Base-by-base conservation (phyloP, 345 rosid genomes). In the Corchorus olitorius region DNA sequence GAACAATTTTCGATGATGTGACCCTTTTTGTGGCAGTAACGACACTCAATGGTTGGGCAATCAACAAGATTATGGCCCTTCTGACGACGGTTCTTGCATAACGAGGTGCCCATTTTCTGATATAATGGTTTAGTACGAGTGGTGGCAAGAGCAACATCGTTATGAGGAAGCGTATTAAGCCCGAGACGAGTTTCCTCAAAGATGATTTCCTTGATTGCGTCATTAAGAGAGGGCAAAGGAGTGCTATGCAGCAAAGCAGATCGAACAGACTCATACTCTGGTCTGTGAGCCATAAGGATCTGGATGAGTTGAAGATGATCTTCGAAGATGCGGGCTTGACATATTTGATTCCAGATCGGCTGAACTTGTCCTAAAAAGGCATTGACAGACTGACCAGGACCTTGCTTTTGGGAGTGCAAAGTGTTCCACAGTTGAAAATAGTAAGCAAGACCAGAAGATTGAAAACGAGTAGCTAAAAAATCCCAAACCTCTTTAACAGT, bases 241-340 rank as follows among this genome's bases (percentile, higher is more conserved):
- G 14, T 55, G 4, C 60, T 0, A 12, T 55, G 60, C 60, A 55
- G 13, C 13, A 55, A 55, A 4, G 60, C 14, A 8, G 10, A 17
- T 14, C 4, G 60, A 7, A 55, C 60, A 55, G 1, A 17, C 19
- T 55, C 60, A 12, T 55, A 3, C 60, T 55, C 60, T 14, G 60
- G 60, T 4, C 13, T 5, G 45, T 73, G 81, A 65, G 78, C 74
- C 78, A 79, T 74, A 14, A 79, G 60, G 55, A 73, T 58, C 45
- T 79, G 35, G 74, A 79, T 79, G 45, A 79, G 61, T n/a, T 79
- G 50, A 4, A 79, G 20, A 65, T 74, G 66, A 16, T 73, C 61
- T 12, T 53, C 22, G 58, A 13, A 53, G 8, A 65, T 39, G 17
- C 56, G 64, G 5, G 74, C 61, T 11, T 73, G 52, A 48, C 64